Base-by-base conservation (phyloP, 768 basidiomycete genomes). In the Rhizopogon vinicolor region DNA sequence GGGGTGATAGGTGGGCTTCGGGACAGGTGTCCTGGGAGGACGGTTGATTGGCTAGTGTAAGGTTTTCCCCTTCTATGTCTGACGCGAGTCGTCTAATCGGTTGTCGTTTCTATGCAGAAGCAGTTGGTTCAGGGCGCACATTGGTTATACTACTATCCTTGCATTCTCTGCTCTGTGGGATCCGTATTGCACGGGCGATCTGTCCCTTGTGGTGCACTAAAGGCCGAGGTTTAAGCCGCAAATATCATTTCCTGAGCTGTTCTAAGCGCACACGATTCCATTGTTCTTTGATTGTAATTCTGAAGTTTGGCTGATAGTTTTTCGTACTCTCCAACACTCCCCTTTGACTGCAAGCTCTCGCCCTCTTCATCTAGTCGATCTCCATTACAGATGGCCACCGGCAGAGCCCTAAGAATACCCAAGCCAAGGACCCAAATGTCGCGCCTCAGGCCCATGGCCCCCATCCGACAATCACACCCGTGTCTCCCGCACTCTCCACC, bases 11-110 rank as follows among this genome's bases (percentile, higher is more conserved):
- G 61, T 98, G 95, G 93, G 76, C 84, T 1, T 78, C 81, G 35
- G 91, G 91, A 2, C 86, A 92, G 61, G 93, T 98, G 7, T 78
- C 80, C 29, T 97, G 94, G 93, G 89, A 92, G 50, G 80, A 87
- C 55, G 83, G 65, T 18, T 46, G 14, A 49, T 6, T 16, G 35
- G 14, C 13, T 37, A 25, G 16, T 37, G 35, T 49, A n/a, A 49
- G 28, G 51, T 18, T 22, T 31, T 4, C 18, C 14, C 18, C 35
- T n/a, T 7, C 12, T 19, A 18, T 42, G 18, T 10, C 13, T 52
- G 18, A 52, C 5, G 16, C 39, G 22, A 35, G 33, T 7, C 7
- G 13, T 19, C 46, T 48, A 13, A 35, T 16, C 12, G 14, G 14
- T 48, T 49, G 33, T 49, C 16, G 31, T 31, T 31, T 3, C 31